phyloP scores from a whole-genome alignment of 2,329 filamentous ascomycete species.

The Aspergillus sp. region DNA sequence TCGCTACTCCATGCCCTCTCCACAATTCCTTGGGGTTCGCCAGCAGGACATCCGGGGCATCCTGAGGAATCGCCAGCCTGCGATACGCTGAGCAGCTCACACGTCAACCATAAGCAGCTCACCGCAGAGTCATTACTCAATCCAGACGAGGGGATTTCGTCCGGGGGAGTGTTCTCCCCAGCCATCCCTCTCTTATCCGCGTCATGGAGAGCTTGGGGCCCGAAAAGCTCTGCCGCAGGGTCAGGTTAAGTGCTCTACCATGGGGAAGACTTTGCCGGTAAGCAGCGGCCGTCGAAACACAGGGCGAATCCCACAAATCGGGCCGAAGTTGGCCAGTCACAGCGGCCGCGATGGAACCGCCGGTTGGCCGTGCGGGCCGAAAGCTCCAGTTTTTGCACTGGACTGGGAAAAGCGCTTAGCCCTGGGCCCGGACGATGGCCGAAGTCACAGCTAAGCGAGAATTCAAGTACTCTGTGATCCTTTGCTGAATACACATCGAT shows the following conservation, averaged over 20 bases:
- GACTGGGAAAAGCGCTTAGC: slow-evolving; percentile 11
- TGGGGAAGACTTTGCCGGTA: slow-evolving; percentile 20
- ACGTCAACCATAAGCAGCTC: slow-evolving; percentile 17
- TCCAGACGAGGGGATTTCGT: slow-evolving; percentile 20
- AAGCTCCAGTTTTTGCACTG: not conserved
- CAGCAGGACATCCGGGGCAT: slow-evolving; percentile 34
- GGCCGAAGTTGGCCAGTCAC: slow-evolving; percentile 6
- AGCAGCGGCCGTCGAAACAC: not conserved
- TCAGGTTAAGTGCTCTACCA: slow-evolving; percentile 11
- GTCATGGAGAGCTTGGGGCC: slow-evolving; percentile 15
- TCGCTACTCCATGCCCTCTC: slow-evolving; percentile 30
- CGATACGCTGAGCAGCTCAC: slow-evolving; percentile 20
- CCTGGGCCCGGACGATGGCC: not conserved
- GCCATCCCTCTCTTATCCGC: slow-evolving; percentile 19
- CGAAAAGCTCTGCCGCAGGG: slow-evolving; percentile 33
- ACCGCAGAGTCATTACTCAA: slow-evolving; percentile 20
- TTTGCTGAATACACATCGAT: too few relatives aligned
- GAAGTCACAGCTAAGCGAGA: not conserved
- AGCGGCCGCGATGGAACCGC: not conserved
- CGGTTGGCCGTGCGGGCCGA: not conserved
- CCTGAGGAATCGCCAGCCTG: slow-evolving; percentile 28
- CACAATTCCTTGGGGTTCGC: slow-evolving; percentile 29
- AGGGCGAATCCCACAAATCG: not conserved
- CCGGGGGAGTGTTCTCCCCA: slow-evolving; percentile 42
- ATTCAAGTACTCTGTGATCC: not conserved